phyloP scores from a whole-genome alignment of 441 rosid species.

The Monsonia emarginata region DNA sequence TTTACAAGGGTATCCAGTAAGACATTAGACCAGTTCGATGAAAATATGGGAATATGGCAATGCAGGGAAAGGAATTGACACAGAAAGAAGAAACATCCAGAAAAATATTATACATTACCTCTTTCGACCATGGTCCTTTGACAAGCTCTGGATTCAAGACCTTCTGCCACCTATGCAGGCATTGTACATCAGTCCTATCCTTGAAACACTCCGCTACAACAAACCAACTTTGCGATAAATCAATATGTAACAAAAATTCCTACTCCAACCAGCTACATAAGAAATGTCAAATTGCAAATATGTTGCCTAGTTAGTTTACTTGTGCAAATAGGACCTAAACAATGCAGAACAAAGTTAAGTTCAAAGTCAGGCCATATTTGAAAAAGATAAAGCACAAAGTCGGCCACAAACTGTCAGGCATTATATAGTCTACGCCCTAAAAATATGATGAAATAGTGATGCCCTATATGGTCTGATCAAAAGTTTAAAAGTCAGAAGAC shows the following conservation, averaged over 20 bases:
- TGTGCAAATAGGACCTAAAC: background rate
- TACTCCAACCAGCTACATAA: background rate
- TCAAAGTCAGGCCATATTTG: background rate
- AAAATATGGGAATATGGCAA: background rate
- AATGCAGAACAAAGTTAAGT: background rate
- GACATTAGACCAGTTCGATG: background rate
- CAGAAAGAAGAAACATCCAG: slow-evolving; percentile 5
- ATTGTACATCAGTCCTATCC: slow-evolving; percentile 97
- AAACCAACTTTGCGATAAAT: slow-evolving; percentile 29
- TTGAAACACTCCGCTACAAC: slow-evolving; percentile 91
- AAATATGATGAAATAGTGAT: background rate
- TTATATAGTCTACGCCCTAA: background rate
- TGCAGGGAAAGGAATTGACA: slow-evolving; percentile 8
- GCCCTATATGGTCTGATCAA: background rate
- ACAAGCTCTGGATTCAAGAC: slow-evolving; percentile 96
- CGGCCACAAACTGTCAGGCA: background rate
- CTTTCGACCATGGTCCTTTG: slow-evolving; percentile 99
- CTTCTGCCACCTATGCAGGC: slow-evolving; percentile 99
- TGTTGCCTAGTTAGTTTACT: background rate
- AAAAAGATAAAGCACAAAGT: background rate
- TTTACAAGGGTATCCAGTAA: slow-evolving; percentile 3
- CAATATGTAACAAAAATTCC: no score
- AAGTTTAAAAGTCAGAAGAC: background rate
- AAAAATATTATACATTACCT: slow-evolving; percentile 37
- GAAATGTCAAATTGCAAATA: background rate